phyloP scores from a whole-genome alignment of 192 early-diverging fungal species.

The Podila horticola region DNA sequence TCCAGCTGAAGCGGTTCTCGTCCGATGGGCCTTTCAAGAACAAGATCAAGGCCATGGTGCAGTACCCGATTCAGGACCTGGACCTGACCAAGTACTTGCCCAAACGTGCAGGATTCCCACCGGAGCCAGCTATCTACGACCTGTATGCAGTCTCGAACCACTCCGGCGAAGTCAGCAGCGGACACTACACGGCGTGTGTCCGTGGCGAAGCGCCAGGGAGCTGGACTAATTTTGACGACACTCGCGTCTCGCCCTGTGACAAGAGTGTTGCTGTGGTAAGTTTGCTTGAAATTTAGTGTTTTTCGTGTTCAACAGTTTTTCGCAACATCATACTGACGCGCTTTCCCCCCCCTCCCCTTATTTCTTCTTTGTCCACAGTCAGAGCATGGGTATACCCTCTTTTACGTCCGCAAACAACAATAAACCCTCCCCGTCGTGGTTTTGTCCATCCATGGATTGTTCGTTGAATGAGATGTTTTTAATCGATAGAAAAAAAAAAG shows the following conservation, averaged over 20 bases:
- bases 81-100: conserved; percentile 68
- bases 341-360: not conserved
- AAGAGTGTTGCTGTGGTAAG: conserved; percentile 66
- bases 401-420: conserved; percentile 47
- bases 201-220: conserved; percentile 65
- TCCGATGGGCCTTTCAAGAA: conserved; percentile 92
- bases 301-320: not conserved
- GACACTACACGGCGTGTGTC: conserved; percentile 83
- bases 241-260: conserved; percentile 69
- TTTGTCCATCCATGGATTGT: not conserved
- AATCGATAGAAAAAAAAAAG: conserved; percentile 1
- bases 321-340: not conserved
- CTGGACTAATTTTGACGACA: conserved; percentile 93
- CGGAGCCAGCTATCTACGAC: conserved; percentile 67
- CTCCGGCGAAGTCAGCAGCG: conserved; percentile 77
- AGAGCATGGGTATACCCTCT: conserved; percentile 51
- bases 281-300: not conserved
- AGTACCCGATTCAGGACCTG: conserved; percentile 78
- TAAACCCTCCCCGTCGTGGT: not conserved
- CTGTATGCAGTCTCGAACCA: conserved; percentile 89
- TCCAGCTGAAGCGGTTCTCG: conserved; percentile 96
- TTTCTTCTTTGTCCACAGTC: conserved; percentile 9
- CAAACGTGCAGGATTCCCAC: not conserved
- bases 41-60: conserved; percentile 89
- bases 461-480: not conserved